Evolutionary conservation across 495 filamentous ascomycete genomes (phyloP).

Genomic region (Penicillium bialowiezense): DNA sequence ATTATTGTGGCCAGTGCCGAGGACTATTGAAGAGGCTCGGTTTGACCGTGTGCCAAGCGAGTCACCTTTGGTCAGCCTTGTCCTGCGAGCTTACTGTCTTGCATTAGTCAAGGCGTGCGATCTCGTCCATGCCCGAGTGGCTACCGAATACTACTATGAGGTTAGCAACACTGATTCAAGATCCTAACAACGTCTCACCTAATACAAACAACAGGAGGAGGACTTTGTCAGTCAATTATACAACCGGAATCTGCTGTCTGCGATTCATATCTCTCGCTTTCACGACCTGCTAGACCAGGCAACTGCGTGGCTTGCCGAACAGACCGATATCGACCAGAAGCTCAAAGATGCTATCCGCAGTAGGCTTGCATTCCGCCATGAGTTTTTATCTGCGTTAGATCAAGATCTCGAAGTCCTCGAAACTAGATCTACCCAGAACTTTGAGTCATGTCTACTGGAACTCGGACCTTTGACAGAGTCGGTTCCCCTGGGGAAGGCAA

Average conservation of each 20-base stretch:
- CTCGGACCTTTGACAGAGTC: constrained; percentile 54
- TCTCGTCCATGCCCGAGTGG: constrained; percentile 71
- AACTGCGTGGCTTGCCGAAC: constrained; percentile 48
- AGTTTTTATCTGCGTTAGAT: constrained; percentile 55
- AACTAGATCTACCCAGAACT: constrained; percentile 35
- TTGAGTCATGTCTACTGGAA: constrained; percentile 41
- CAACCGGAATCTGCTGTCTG: constrained; percentile 69
- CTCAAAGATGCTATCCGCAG: constrained; percentile 58
- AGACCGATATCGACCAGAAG: constrained; percentile 45
- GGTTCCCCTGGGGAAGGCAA: constrained; percentile 58
- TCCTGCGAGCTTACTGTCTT: constrained; percentile 83
- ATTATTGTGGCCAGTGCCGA: constrained; percentile 69
- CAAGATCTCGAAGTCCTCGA: constrained; percentile 42
- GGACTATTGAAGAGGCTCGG: constrained; percentile 63
- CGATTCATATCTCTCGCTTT: constrained; percentile 56
- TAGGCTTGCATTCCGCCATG: constrained; percentile 62
- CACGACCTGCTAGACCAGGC: constrained; percentile 60
- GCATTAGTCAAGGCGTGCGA: constrained; percentile 80
- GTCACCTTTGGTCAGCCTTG: constrained; percentile 56
- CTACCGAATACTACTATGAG: constrained; percentile 82
- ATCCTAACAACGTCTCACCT: background rate
- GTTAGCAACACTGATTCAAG: constrained; percentile 40
- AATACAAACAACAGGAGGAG: constrained; percentile 64
- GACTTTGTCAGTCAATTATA: constrained; percentile 93
- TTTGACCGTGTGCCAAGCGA: constrained; percentile 51